A percentile compares a stretch with the other conserved stretches of the same genome.
Evolutionary conservation across 495 filamentous ascomycete genomes (phyloP).

Genomic region (Aspergillus kassunensis): DNA sequence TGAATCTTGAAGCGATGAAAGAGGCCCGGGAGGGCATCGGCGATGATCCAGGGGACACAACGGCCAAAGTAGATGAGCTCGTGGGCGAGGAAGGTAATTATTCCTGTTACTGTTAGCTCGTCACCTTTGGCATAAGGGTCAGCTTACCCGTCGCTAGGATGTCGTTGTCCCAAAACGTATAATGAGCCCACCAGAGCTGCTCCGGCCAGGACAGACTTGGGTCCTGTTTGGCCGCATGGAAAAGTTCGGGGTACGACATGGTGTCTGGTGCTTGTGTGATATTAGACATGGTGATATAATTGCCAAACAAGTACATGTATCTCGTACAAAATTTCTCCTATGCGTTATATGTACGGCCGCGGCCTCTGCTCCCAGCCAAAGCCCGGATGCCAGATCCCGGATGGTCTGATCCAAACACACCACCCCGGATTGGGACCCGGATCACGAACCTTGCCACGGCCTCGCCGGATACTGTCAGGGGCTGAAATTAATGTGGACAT

Average conservation of each 20-base stretch:
- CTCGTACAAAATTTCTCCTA: background rate
- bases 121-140: background rate
- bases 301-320: background rate
- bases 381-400: constrained; percentile 21
- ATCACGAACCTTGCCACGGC: constrained; percentile 6
- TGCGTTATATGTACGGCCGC: background rate
- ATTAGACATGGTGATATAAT: constrained; percentile 18
- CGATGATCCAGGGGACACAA: constrained; percentile 88
- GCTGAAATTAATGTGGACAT: background rate
- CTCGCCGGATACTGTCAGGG: background rate
- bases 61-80: constrained; percentile 93
- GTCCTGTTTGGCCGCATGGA: constrained; percentile 63
- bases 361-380: background rate
- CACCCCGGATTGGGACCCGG: constrained; percentile 19
- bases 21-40: constrained; percentile 70
- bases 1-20: constrained; percentile 96
- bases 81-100: constrained; percentile 95
- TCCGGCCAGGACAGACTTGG: constrained; percentile 80
- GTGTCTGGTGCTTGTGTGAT: constrained; percentile 5
- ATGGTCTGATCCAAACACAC: constrained; percentile 24
- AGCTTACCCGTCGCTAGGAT: constrained; percentile 76
- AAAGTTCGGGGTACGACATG: constrained; percentile 15
- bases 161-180: constrained; percentile 98
- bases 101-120: constrained; percentile 23
- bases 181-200: constrained; percentile 89